Base-by-base conservation (phyloP, 257 asterid species). In the Jasminum sambac region DNA sequence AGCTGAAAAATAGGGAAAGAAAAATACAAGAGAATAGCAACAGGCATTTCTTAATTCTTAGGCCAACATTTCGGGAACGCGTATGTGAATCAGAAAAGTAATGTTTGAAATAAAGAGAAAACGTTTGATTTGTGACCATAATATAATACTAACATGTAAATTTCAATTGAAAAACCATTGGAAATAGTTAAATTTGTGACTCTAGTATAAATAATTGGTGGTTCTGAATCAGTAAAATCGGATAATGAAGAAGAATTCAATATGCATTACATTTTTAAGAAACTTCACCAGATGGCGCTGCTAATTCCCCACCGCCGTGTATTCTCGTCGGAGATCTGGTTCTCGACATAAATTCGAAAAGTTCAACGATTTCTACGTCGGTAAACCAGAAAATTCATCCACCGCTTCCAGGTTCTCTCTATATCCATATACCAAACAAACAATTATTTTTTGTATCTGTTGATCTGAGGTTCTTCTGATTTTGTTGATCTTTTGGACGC, bases 311-410 rank as follows among this genome's bases (percentile, higher is more conserved):
- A 38, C 77, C 69, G 68, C 74, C 80, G 61, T 17, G 36, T 71
- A 69, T 76, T 77, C 39, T 84, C 79, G 77, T 70, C 83, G 16
- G 90, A 86, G 72, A 90, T 77, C 5, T 87, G 96, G 95, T 89
- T 78, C 94, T 91, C 25, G 67, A 73, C 66, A 80, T 68, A 98
- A 95, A 73, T 83, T 95, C 40, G 88, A 88, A 70, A 95, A 91
- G 87, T 86, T 95, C 83, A 89, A 91, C 82, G 94, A 91, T 82
- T 95, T 95, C 80, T 95, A 87, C 88, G 97, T 95, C 84, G 98
- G 86, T 66, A 90, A 87, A 87, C 96, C 89, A 87, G 97, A 87
- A 77, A 84, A 13, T 85, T 91, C 78, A 82, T 89, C 72, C 88
- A 91, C 79, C 93, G 95, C 52, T 76, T 88, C 66, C 93, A 89